Base-by-base conservation (phyloP, 164 flowering plant species). In the Cinnamomum micranthum region DNA sequence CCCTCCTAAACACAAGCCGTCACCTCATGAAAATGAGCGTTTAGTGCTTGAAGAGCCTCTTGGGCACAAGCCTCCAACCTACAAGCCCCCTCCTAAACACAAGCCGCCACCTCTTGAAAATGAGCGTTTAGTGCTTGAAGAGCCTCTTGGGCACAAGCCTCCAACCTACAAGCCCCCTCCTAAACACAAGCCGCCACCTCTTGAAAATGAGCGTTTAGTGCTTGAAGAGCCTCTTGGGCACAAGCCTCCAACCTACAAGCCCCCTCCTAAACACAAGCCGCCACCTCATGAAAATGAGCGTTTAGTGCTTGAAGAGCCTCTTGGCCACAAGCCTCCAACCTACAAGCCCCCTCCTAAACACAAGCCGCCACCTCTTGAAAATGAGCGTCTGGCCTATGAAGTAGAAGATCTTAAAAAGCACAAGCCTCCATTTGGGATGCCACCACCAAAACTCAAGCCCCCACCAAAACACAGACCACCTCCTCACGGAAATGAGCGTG, bases 1-100 rank as follows among this genome's bases (percentile, higher is more conserved):
- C 1, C 68, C 68, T 0, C 75, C 59, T 35, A 55, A 73, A 23
- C 58, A 63, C 33, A 63, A 63, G 58, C 75, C 75, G 9, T 69
- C 75, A 12, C 50, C 58, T 14, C 59, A 20, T n/a, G 58, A n/a
- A 19, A 17, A 71, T 20, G 35, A 71, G 5, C 69, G 68, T 23
- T 55, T 58, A 25, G 24, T 28, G 19, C 50, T 47, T 1, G 58
- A 41, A 13, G 64, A 73, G 15, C 75, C 75, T 13, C 41, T 50
- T 3, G 24, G 23, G 62, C 23, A 41, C 17, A 25, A 73, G 35
- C 75, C 69, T 6, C 62, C 75, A 2, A 6, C 7, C 2, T 11
- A 24, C 1, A 63, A 63, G 66, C 66, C 66, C 4, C 66, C 27
- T 64, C 66, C 66, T 0, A 22, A 12, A 64, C 11, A 23, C 14